Evolutionary conservation across 345 rosid genomes (phyloP), one percentile per base, ranked within the genome.

Genomic region (Eucalyptus urophylla): DNA sequence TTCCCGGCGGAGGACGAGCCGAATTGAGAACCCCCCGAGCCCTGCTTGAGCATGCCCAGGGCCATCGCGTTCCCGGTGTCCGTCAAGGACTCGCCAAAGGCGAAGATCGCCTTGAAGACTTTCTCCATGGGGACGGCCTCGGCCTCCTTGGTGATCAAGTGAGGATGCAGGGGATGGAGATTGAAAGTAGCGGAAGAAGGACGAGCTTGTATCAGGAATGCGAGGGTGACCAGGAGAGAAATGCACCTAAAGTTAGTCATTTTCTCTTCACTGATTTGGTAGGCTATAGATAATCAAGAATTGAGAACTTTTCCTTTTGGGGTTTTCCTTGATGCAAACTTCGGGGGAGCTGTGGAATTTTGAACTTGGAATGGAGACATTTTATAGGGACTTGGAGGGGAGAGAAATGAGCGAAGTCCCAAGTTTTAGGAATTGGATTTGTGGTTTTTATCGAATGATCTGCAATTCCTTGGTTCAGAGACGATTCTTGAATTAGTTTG

Each of bases 41-140:
- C 44, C 17, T 50, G 43, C 65, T 49, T 86, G 80, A 49, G 31
- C 16, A 90, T 86, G 25, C 93, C 93, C 62, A 91, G 29, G 29
- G 87, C 19, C 54, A 47, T 76, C 44, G 93, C 92, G 50, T 94
- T 94, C n/a, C 94, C 95, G 0, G 92, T 92, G 91, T 94, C 93
- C 1, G 95, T 94, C 67, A 25, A 88, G 24, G 94, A 93, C 88
- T 92, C 95, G 17, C 95, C 95, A 33, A 94, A 94, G 7, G 94
- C 94, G 47, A 47, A 93, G 43, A 93, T 0, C 47, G 83, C 83
- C 11, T 22, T 76, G 83, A 76, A 76, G 83, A 37, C 27, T 6
- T 76, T 14, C 2, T 6, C 88, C 88, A 90, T 93, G 49, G 80
- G 3, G 87, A 93, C 88, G 45, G 49, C 49, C 60, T 90, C 91